These are phyloP conservation scores for Staphylotrichum longicolle DNA, from an alignment of 495 filamentous ascomycete species.

Conservation along the genomic window DNA sequence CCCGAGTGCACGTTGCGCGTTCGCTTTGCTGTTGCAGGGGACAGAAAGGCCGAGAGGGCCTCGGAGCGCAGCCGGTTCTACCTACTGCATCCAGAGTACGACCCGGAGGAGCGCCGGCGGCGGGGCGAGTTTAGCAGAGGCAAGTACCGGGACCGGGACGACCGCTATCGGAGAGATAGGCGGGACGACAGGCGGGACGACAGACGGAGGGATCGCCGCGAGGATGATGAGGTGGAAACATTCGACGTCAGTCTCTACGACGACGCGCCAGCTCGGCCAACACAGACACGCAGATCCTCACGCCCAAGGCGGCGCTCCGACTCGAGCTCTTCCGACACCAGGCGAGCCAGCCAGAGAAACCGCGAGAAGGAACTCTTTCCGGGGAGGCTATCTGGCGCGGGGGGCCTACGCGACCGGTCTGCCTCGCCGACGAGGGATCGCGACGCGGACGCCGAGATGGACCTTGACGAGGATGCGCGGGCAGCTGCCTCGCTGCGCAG, in stretches of 20 bases:
- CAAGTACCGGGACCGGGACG: constrained; percentile 58
- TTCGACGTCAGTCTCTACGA: constrained; percentile 81
- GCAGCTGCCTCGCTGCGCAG: constrained; percentile 38
- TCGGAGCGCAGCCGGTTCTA: constrained; percentile 84
- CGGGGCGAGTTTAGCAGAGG: constrained; percentile 42
- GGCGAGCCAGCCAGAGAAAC: constrained; percentile 34
- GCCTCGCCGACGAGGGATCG: constrained; percentile 69
- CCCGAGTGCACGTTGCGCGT: constrained; percentile 69
- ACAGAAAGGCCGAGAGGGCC: constrained; percentile 75
- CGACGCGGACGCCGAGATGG: constrained; percentile 55
- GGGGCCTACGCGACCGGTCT: constrained; percentile 57
- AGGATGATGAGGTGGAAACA: constrained; percentile 51
- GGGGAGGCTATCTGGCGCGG: constrained; percentile 27
- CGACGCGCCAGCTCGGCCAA: constrained; percentile 41
- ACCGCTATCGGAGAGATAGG: constrained; percentile 56
- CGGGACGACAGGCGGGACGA: constrained; percentile 56
- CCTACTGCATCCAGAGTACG: constrained; percentile 82
- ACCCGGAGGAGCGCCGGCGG: constrained; percentile 69
- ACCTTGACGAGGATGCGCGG: constrained; percentile 35
- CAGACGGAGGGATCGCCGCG: constrained; percentile 51
- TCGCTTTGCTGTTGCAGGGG: constrained; percentile 67
- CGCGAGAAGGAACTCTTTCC: constrained; percentile 56
- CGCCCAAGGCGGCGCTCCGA: constrained; percentile 34
- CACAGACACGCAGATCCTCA: constrained; percentile 32
- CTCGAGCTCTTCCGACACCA: constrained; percentile 35